phyloP scores from a whole-genome alignment of 768 basidiomycete species.

The Lanmaoa rubissima region DNA sequence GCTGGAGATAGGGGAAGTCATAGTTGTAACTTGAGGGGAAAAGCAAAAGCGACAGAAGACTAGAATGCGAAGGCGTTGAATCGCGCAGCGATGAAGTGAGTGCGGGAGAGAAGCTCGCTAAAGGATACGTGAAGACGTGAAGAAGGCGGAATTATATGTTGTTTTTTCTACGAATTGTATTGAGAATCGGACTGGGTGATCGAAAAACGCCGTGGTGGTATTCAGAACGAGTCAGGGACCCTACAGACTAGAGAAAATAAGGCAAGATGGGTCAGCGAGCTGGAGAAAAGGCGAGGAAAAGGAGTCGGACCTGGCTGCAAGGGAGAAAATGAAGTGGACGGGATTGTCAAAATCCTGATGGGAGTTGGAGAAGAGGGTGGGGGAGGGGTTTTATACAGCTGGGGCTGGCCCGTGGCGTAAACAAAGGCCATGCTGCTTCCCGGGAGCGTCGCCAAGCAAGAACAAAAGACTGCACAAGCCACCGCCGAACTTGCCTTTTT shows the following conservation, averaged over 20 bases:
- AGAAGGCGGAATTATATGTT: constrained; percentile 6
- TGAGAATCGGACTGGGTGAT: constrained; percentile 27
- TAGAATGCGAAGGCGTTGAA: constrained; percentile 24
- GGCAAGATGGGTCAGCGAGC: constrained; percentile 8
- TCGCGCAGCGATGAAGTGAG: constrained; percentile 33
- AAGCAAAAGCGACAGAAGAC: constrained; percentile 6
- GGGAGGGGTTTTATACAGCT: constrained; percentile 27
- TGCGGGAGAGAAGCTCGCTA: constrained; percentile 25
- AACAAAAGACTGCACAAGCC: constrained; percentile 29
- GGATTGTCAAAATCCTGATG: constrained; percentile 40
- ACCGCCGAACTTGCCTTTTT: constrained; percentile 21
- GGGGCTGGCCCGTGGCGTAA: constrained; percentile 1
- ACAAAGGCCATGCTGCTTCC: constrained; percentile 9
- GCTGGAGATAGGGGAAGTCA: constrained; percentile 41
- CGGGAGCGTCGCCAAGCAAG: constrained; percentile 31
- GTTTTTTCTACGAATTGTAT: constrained; percentile 11
- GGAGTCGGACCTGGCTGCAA: constrained; percentile 30
- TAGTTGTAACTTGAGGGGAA: neutral
- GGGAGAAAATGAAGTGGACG: constrained; percentile 13
- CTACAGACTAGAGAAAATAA: constrained; percentile 25
- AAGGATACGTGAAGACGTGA: constrained; percentile 29
- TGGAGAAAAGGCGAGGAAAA: neutral
- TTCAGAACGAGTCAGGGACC: constrained; percentile 10
- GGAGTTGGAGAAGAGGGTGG: neutral
- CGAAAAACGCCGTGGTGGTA: constrained; percentile 11